Percentiles rank a stretch among this genome's conserved stretches.
phyloP scores from a whole-genome alignment of 208 protist species.

The Leishmania martiniquensis region DNA sequence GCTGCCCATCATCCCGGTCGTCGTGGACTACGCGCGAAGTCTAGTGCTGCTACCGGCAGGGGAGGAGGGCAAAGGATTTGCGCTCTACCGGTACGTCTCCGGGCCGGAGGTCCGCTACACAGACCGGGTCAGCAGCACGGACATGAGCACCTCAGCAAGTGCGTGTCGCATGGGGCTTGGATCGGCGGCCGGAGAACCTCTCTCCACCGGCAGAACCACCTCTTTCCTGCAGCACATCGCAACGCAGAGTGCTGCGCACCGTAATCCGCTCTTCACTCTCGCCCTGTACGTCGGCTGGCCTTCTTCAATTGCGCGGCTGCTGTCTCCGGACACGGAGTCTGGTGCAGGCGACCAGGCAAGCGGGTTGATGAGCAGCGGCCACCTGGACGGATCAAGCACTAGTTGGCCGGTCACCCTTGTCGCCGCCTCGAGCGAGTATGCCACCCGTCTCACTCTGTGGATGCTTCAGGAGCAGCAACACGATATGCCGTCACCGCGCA shows the following conservation, averaged over 20 bases:
- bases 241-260: conserved; percentile 37
- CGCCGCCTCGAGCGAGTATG: conserved; percentile 42
- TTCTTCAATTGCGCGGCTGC: conserved; percentile 9
- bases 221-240: conserved; percentile 39
- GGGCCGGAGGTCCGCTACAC: conserved; percentile 15
- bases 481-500: background rate
- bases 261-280: conserved; percentile 46
- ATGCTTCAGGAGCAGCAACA: conserved; percentile 10
- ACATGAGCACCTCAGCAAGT: background rate
- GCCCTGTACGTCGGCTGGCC: conserved; percentile 43
- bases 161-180: background rate
- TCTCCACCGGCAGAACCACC: conserved; percentile 6
- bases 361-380: background rate
- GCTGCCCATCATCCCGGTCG: conserved; percentile 23
- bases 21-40: conserved; percentile 56
- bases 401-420: conserved; percentile 24
- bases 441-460: conserved; percentile 44
- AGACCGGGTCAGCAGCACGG: background rate
- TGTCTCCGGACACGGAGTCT: background rate
- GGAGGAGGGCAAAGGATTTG: conserved; percentile 38
- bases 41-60: conserved; percentile 34
- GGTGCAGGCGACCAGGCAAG: background rate
- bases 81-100: conserved; percentile 49
- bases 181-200: background rate
- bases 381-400: background rate